Base-by-base conservation (phyloP, 2,329 filamentous ascomycete genomes). In the Xylariaceae sp. region DNA sequence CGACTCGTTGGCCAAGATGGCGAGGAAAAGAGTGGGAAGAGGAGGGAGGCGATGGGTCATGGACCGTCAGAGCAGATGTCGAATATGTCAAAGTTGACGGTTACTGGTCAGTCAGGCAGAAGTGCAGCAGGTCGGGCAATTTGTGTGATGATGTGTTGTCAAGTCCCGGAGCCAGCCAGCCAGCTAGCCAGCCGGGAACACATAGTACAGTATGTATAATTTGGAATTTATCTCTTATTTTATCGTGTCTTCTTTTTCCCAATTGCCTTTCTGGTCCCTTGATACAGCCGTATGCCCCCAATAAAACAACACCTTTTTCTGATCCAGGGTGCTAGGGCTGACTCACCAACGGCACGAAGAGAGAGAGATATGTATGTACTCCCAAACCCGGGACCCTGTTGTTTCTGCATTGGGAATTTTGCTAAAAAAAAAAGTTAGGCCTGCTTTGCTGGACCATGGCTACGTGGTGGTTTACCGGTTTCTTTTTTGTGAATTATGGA, bases 61-160 rank as follows among this genome's bases (percentile, higher is more conserved):
- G 37, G 60, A 53, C 56, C 56, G 65, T 64, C 63, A 66, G 66
- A 65, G 61, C 61, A 64, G 62, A 62, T 59, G 59, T 63, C 54
- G 49, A 54, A 59, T 61, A 56, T 63, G 57, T 56, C 54, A 57
- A 65, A 47, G 62, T 57, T 52, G 61, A 50, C 59, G 59, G 62
- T 58, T 67, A 69, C 66, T 67, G 61, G 70, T 61, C 67, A 69
- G 74, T 79, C 74, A 76, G 76, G 76, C 76, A 79, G 73, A 75
- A 73, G 71, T 78, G 76, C 76, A 77, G 71, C 68, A 71, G 60
- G 72, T 75, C 72, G 71, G 74, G 75, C 73, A 71, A 71, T 70
- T 69, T 71, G 69, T 73, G 68, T 70, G 73, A 70, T 77, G 77
- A 80, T 81, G 77, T 74, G 79, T 80, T 81, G 79, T 80, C 79